Conservation (phyloP, 306 rosid species). For the Vicia faba region DNA sequence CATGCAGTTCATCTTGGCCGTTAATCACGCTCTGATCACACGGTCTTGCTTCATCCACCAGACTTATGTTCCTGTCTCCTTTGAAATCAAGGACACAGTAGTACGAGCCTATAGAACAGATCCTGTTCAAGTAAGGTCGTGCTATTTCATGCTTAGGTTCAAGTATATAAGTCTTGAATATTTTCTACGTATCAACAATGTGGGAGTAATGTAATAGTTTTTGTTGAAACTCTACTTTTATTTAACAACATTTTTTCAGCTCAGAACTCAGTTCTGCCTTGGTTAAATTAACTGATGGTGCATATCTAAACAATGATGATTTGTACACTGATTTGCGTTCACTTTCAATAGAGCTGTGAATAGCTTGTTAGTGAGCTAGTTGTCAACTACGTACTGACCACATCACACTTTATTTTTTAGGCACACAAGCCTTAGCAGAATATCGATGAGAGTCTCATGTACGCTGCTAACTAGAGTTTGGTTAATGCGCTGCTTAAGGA, state of each 20-base stretch:
- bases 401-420: neutral
- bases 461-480: slow-evolving; percentile 53
- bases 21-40: slow-evolving; percentile 1
- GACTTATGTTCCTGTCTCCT: neutral
- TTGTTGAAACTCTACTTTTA: no score
- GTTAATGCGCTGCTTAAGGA: slow-evolving; percentile 68
- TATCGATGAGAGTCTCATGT: slow-evolving; percentile 60
- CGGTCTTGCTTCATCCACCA: neutral
- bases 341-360: neutral
- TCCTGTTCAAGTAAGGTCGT: slow-evolving; percentile 7
- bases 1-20: neutral
- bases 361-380: neutral
- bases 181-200: no score
- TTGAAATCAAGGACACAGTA: slow-evolving; percentile 1
- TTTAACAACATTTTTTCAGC: no score
- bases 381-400: neutral
- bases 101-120: slow-evolving; percentile 1
- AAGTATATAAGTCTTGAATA: no score
- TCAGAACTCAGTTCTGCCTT: no score
- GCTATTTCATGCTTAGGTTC: no score
- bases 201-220: no score
- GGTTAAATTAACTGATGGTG: no score
- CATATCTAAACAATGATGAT: no score
- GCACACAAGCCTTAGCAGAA: slow-evolving; percentile 53
- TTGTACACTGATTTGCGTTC: no score